Base-by-base conservation (phyloP, 768 basidiomycete genomes). In the Phlebiopsis gigantea region DNA sequence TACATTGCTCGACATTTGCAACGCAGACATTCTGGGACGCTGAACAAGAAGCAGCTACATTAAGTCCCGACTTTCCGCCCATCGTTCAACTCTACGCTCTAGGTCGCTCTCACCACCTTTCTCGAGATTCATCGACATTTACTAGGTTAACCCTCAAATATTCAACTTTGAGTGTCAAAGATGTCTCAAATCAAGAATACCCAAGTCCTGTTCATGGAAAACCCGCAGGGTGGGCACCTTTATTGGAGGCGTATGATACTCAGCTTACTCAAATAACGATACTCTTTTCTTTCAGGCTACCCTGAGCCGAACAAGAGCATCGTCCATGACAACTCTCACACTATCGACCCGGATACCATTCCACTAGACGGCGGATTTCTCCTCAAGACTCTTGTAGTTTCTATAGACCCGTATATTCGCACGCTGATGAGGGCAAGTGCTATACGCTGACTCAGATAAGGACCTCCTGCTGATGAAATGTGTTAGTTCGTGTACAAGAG, bases 381-480 rank as follows among this genome's bases (percentile, higher is more conserved):
- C 19, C 21, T 56, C 17, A 58, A 64, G 49, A 53, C 44, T 17
- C 39, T 63, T n/a, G 41, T 29, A 8, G 31, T 63, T 12, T 53
- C 58, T 14, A 46, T 60, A n/a, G 63, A 65, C 22, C 60, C 62
- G 4, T 61, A 58, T 49, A 45, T 59, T 52, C 45, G 62, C 9
- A 29, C 19, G 2, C 29, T 29, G 48, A 63, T 63, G 62, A 17
- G 24, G 26, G 56, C 19, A 4, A 12, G 15, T 45, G 21, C 41
- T 19, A 30, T n/a, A 19, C 34, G 12, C 8, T 39, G 4, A 3
- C 34, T 39, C 34, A 3, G 12, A 34, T 39, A 12, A 12, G 12
- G 12, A 39, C 34, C 34, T n/a, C n/a, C 24, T 46, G 25, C 24
- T 34, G 14, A 34, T 34, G 6, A 34, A 30, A 12, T 6, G 42